Conservation (phyloP, 1,284 basidiomycete species). For the Pascua sp. region DNA sequence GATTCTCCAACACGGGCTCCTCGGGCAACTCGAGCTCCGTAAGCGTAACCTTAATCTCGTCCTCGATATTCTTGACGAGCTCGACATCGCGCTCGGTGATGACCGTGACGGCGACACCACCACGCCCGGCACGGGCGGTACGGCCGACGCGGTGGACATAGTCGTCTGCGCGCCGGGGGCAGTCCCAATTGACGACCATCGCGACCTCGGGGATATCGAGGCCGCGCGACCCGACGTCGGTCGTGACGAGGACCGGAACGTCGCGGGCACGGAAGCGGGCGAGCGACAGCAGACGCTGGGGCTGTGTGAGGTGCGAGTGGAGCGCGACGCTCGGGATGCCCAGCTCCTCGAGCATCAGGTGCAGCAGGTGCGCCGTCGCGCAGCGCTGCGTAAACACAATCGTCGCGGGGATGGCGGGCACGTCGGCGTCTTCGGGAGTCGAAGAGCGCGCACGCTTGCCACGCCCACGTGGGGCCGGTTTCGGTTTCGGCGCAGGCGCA, state of each 20-base stretch:
- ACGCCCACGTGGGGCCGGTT: slow-evolving; percentile 1
- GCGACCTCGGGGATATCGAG: slow-evolving; percentile 94
- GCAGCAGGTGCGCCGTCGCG: slow-evolving; percentile 84
- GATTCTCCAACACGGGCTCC: slow-evolving; percentile 72
- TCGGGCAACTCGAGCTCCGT: slow-evolving; percentile 73
- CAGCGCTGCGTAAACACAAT: slow-evolving; percentile 92
- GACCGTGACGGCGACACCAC: slow-evolving; percentile 87
- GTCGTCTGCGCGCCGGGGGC: slow-evolving; percentile 58
- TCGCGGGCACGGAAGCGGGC: slow-evolving; percentile 82
- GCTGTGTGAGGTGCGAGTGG: slow-evolving; percentile 85
- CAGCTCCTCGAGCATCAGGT: slow-evolving; percentile 71
- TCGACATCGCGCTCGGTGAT: slow-evolving; percentile 92
- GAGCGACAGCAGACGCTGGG: slow-evolving; percentile 77
- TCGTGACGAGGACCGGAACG: slow-evolving; percentile 87
- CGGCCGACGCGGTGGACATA: slow-evolving; percentile 64
- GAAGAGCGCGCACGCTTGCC: slow-evolving; percentile 30
- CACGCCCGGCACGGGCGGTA: slow-evolving; percentile 88
- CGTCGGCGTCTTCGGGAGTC: slow-evolving; percentile 44
- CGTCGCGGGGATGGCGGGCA: slow-evolving; percentile 69
- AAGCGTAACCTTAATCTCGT: slow-evolving; percentile 62
- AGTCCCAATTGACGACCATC: slow-evolving; percentile 97
- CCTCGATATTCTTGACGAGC: slow-evolving; percentile 76
- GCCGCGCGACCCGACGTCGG: slow-evolving; percentile 90
- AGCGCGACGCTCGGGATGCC: slow-evolving; percentile 81
- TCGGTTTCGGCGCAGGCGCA: slow-evolving; percentile 37